phyloP scores from a whole-genome alignment of 495 filamentous ascomycete genomes.

The Penicillium crystallinum region DNA sequence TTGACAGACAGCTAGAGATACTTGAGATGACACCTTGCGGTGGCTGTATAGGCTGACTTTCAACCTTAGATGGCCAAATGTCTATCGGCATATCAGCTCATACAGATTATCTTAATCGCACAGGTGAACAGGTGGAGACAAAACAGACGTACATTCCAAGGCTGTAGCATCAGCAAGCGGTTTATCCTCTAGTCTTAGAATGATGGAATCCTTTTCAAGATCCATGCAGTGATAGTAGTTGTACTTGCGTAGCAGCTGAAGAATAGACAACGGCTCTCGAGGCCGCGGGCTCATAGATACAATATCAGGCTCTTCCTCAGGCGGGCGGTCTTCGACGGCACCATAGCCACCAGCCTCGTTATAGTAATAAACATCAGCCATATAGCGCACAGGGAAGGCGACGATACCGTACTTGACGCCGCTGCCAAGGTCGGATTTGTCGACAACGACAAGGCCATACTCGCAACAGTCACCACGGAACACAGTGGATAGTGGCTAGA shows the following conservation, averaged over 20 bases:
- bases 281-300: slow-evolving; percentile 6
- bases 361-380: slow-evolving; percentile 8
- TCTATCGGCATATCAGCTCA: slow-evolving; percentile 10
- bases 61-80: slow-evolving; percentile 9
- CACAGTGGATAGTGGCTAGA: slow-evolving; percentile 15
- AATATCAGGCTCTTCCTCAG: slow-evolving; percentile 3
- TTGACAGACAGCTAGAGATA: neutral
- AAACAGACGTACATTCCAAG: slow-evolving; percentile 12
- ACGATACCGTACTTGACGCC: slow-evolving; percentile 14
- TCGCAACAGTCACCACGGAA: slow-evolving; percentile 15
- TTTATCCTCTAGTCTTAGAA: slow-evolving; percentile 6
- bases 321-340: slow-evolving; percentile 10
- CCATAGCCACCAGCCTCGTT: neutral
- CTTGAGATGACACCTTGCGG: neutral
- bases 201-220: neutral
- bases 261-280: slow-evolving; percentile 11
- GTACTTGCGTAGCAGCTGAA: slow-evolving; percentile 7
- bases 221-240: neutral
- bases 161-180: slow-evolving; percentile 11
- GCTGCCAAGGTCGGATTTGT: slow-evolving; percentile 16
- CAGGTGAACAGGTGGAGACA: neutral
- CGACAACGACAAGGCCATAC: slow-evolving; percentile 14
- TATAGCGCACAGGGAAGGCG: slow-evolving; percentile 11
- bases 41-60: neutral
- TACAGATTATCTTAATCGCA: slow-evolving; percentile 3